These are phyloP conservation scores for Phyllosticta citribraziliensis DNA, from an alignment of 2,329 filamentous ascomycete genomes.

Conservation along the genomic window DNA sequence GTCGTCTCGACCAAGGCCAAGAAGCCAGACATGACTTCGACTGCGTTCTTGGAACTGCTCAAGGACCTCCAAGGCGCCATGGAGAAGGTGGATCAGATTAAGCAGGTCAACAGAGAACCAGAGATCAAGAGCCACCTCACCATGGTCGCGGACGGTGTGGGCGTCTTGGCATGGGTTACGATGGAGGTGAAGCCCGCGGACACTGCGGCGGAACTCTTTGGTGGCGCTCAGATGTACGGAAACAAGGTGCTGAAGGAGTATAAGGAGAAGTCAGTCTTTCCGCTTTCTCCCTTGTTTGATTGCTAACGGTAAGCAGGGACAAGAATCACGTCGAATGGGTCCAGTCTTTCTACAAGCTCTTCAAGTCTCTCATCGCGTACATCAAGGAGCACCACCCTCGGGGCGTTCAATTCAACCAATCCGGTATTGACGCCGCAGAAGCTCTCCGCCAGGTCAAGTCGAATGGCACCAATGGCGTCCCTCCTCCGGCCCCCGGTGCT, in stretches of 20 bases:
- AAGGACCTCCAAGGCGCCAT: constrained; percentile 81
- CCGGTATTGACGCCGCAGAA: constrained; percentile 62
- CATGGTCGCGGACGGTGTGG: constrained; percentile 82
- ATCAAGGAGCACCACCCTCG: constrained; percentile 72
- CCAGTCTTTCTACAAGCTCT: constrained; percentile 83
- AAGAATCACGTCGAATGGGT: constrained; percentile 71
- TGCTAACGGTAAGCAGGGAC: not conserved
- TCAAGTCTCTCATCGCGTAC: constrained; percentile 73
- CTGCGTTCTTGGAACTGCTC: constrained; percentile 64
- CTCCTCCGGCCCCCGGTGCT: constrained; percentile 43
- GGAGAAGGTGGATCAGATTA: constrained; percentile 66
- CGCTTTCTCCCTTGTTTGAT: not conserved
- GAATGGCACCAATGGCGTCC: constrained; percentile 20
- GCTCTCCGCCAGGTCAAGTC: constrained; percentile 50
- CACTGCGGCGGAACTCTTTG: constrained; percentile 73
- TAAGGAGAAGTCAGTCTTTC: constrained; percentile 59
- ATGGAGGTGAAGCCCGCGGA: constrained; percentile 72
- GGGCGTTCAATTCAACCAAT: constrained; percentile 81
- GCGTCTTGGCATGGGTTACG: constrained; percentile 82
- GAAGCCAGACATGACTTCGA: constrained; percentile 70
- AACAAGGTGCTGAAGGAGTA: constrained; percentile 88
- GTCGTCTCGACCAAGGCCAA: constrained; percentile 82
- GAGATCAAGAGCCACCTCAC: constrained; percentile 72
- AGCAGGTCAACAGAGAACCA: constrained; percentile 69
- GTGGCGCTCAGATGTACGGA: constrained; percentile 83